Percentiles rank a stretch among this genome's conserved stretches.
Conservation (phyloP, 108 stramenopile species). For the Stephanodiscus minutulus region DNA sequence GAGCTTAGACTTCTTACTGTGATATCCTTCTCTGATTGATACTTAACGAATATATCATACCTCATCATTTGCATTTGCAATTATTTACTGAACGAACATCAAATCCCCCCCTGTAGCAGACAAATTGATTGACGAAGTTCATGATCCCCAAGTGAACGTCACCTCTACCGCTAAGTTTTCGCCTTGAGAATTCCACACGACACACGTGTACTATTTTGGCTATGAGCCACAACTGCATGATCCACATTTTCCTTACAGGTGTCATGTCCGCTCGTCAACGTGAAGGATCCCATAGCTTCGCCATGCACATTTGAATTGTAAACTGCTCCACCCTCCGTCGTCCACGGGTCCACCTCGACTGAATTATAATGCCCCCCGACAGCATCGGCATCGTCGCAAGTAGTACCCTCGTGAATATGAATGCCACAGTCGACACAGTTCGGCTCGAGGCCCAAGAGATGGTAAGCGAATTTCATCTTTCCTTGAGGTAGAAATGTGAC, state of each 20-base stretch:
- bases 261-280: constrained; percentile 15
- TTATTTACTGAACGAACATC: too few relatives aligned
- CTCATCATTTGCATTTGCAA: too few relatives aligned
- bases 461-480: not conserved
- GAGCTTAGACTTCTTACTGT: too few relatives aligned
- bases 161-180: not conserved
- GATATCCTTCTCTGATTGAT: too few relatives aligned
- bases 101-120: too few relatives aligned
- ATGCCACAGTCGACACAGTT: constrained; percentile 42
- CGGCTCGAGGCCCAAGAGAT: not conserved
- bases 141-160: not conserved
- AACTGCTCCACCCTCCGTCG: constrained; percentile 2
- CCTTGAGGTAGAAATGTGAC: not conserved
- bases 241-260: constrained; percentile 13
- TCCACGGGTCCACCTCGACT: constrained; percentile 16
- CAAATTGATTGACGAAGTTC: too few relatives aligned
- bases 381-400: constrained; percentile 23
- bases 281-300: constrained; percentile 10
- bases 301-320: constrained; percentile 18
- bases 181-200: constrained; percentile 34
- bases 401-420: constrained; percentile 39
- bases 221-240: constrained; percentile 41
- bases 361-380: constrained; percentile 43
- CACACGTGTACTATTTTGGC: constrained; percentile 31
- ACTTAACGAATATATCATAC: too few relatives aligned